Conservation (phyloP, 2,329 filamentous ascomycete genomes). For the Fusarium pseudocircinatum region DNA sequence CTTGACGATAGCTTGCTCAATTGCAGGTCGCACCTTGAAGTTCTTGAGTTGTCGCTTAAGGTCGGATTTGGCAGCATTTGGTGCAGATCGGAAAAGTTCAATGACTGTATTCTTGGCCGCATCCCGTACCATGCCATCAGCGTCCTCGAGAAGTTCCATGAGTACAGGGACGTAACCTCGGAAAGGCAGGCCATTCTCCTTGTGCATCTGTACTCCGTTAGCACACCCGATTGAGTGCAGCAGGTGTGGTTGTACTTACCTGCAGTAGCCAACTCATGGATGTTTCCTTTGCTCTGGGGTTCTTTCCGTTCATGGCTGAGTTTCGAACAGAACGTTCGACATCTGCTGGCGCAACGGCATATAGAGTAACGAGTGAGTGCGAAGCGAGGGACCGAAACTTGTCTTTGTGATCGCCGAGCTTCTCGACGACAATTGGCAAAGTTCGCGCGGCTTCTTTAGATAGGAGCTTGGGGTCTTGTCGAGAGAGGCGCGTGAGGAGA, state of each 20-base stretch:
- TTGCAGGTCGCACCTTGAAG: constrained; percentile 86
- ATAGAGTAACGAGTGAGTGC: constrained; percentile 81
- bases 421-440: constrained; percentile 80
- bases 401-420: constrained; percentile 88
- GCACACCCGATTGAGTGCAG: background rate
- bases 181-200: constrained; percentile 81
- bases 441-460: constrained; percentile 76
- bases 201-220: constrained; percentile 72
- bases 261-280: constrained; percentile 86
- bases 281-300: constrained; percentile 83
- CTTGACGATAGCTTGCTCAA: constrained; percentile 81
- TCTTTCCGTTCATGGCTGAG: constrained; percentile 80
- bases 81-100: constrained; percentile 84
- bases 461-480: constrained; percentile 82
- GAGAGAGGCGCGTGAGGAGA: constrained; percentile 83
- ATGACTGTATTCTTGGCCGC: constrained; percentile 84
- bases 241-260: constrained; percentile 54
- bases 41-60: constrained; percentile 86
- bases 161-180: constrained; percentile 82
- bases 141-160: constrained; percentile 89
- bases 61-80: constrained; percentile 85
- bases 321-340: constrained; percentile 85
- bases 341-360: constrained; percentile 73
- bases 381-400: constrained; percentile 80
- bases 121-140: constrained; percentile 87